Evolutionary conservation across 257 asterid genomes (phyloP).

Genomic region (Nicotiana noctiflora): DNA sequence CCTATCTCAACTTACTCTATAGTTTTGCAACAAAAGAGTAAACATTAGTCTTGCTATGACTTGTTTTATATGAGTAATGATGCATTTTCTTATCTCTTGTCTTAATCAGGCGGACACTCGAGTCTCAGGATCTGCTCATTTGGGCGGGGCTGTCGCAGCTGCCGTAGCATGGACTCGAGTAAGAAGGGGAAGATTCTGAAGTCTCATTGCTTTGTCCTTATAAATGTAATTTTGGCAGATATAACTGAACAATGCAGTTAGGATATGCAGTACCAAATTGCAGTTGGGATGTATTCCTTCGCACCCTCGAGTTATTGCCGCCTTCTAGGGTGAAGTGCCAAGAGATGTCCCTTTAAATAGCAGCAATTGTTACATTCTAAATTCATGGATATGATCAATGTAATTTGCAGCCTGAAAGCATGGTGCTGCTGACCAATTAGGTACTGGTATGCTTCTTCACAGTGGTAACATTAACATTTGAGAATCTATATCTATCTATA

Average conservation of each 20-base stretch:
- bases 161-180: conserved; percentile 63
- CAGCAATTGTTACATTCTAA: background rate
- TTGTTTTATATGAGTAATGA: background rate
- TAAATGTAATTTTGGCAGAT: background rate
- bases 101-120: conserved; percentile 60
- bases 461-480: background rate
- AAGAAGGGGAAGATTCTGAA: conserved; percentile 51
- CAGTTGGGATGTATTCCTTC: background rate
- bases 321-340: background rate
- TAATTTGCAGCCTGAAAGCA: background rate
- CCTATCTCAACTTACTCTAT: background rate
- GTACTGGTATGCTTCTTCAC: background rate
- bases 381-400: background rate
- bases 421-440: background rate
- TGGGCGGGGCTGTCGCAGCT: conserved; percentile 87
- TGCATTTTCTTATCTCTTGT: background rate
- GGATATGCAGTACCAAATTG: background rate
- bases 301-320: background rate
- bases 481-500: no score
- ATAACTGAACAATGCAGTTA: background rate
- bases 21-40: background rate
- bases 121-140: conserved; percentile 70
- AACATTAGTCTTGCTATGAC: background rate
- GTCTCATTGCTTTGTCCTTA: background rate
- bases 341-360: background rate